These are phyloP conservation scores for Taxillus chinensis DNA, from an alignment of 164 flowering plant species.

Conservation along the genomic window DNA sequence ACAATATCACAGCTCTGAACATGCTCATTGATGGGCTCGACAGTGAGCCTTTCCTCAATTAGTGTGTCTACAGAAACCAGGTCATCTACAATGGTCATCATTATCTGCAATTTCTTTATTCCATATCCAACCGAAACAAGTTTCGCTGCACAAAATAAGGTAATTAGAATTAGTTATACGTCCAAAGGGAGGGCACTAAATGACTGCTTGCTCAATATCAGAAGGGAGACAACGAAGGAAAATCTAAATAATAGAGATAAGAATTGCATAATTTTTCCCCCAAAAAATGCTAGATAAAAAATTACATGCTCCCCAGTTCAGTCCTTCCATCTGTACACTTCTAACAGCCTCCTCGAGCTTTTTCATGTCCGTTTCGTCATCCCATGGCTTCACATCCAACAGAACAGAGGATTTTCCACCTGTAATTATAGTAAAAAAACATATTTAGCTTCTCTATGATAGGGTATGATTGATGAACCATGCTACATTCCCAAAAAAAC, in stretches of 20 bases:
- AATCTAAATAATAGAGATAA: neutral
- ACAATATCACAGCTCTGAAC: constrained; percentile 93
- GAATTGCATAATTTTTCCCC: neutral
- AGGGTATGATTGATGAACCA: neutral
- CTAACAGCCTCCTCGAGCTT: constrained; percentile 80
- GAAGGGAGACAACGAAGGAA: neutral
- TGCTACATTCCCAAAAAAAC: neutral
- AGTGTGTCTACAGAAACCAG: constrained; percentile 74
- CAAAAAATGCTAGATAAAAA: neutral
- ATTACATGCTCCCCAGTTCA: constrained; percentile 79
- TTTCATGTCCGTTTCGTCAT: constrained; percentile 88
- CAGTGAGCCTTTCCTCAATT: constrained; percentile 66
- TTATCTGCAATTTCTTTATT: constrained; percentile 80
- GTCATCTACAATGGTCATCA: constrained; percentile 90
- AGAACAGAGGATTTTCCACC: constrained; percentile 92
- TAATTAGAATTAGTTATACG: no score
- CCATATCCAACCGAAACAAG: constrained; percentile 87
- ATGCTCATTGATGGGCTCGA: constrained; percentile 73
- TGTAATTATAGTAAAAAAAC: constrained; percentile 15
- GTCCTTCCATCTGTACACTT: constrained; percentile 57
- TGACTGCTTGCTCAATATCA: neutral
- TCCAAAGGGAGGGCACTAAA: no score
- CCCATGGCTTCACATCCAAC: constrained; percentile 90
- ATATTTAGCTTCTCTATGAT: neutral
- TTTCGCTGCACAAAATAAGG: constrained; percentile 42